Conservation (phyloP, 768 basidiomycete genomes). For the Mycena olivaceomarginata region DNA sequence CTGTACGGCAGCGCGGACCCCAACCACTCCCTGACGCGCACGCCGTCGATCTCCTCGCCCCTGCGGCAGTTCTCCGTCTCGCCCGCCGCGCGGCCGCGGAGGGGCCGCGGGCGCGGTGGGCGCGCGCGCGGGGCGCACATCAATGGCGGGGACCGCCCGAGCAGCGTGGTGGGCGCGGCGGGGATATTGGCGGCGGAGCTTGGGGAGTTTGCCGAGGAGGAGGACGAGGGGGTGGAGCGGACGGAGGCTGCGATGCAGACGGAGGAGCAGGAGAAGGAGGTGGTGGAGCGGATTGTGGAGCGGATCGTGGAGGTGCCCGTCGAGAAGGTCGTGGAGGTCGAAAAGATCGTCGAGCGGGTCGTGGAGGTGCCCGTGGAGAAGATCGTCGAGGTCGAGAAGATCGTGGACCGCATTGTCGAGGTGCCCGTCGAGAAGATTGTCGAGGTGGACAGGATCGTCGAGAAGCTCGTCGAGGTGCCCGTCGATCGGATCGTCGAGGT, state of each 20-base stretch:
- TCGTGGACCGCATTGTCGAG: constrained; percentile 63
- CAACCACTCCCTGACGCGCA: constrained; percentile 72
- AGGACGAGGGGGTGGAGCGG: constrained; percentile 65
- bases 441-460: constrained; percentile 55
- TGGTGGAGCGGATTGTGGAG: constrained; percentile 60
- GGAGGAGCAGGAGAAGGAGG: constrained; percentile 44
- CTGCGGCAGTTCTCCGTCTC: constrained; percentile 39
- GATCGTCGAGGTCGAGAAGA: constrained; percentile 42
- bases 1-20: constrained; percentile 61
- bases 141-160: constrained; percentile 58
- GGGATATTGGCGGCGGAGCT: constrained; percentile 84
- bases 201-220: constrained; percentile 58
- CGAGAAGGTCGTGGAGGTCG: constrained; percentile 37
- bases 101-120: constrained; percentile 36
- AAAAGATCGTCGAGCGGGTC: constrained; percentile 59
- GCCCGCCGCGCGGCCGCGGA: constrained; percentile 30
- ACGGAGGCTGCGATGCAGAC: constrained; percentile 83
- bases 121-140: not conserved
- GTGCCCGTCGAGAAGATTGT: constrained; percentile 58
- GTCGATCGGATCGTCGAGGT: constrained; percentile 57
- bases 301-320: constrained; percentile 57
- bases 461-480: constrained; percentile 63
- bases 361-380: constrained; percentile 67
- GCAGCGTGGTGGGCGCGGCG: constrained; percentile 82
- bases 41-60: constrained; percentile 64